phyloP scores from a whole-genome alignment of 2,329 filamentous ascomycete genomes.

The Fusarium camptoceras region DNA sequence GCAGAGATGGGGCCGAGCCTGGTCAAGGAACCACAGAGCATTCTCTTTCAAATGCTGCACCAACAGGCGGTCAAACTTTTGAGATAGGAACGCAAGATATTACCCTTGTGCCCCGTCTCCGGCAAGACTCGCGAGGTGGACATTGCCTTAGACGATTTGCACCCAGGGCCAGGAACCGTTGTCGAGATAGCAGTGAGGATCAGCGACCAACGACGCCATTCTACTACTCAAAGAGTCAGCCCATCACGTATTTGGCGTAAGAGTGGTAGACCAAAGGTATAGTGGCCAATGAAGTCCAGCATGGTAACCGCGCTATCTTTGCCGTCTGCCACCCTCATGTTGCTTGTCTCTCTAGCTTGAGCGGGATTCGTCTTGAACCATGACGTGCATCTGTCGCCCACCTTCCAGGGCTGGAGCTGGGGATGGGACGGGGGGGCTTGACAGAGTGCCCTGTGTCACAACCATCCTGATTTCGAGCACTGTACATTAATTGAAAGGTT shows the following conservation, averaged over 20 bases:
- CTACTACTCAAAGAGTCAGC: slow-evolving; percentile 24
- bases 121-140: slow-evolving; percentile 10
- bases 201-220: slow-evolving; percentile 38
- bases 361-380: slow-evolving; percentile 45
- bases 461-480: slow-evolving; percentile 38
- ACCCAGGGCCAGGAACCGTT: slow-evolving; percentile 32
- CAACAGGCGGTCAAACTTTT: slow-evolving; percentile 44
- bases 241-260: slow-evolving; percentile 8
- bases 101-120: slow-evolving; percentile 9
- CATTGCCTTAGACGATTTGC: slow-evolving; percentile 6
- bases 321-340: slow-evolving; percentile 40
- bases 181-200: slow-evolving; percentile 38
- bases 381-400: slow-evolving; percentile 45
- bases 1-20: slow-evolving; percentile 32
- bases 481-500: slow-evolving; percentile 29
- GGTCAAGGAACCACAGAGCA: slow-evolving; percentile 25
- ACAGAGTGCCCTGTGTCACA: slow-evolving; percentile 36
- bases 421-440: neutral
- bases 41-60: slow-evolving; percentile 18
- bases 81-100: slow-evolving; percentile 7
- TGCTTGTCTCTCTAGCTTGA: slow-evolving; percentile 40
- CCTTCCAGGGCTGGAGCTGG: slow-evolving; percentile 24
- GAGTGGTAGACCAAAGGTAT: slow-evolving; percentile 2
- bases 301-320: slow-evolving; percentile 38
- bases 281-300: slow-evolving; percentile 2